A percentile compares a stretch with the other conserved stretches of the same genome.
Evolutionary conservation across 1,284 basidiomycete genomes (phyloP).

Genomic region (Leccinum subfulvum): DNA sequence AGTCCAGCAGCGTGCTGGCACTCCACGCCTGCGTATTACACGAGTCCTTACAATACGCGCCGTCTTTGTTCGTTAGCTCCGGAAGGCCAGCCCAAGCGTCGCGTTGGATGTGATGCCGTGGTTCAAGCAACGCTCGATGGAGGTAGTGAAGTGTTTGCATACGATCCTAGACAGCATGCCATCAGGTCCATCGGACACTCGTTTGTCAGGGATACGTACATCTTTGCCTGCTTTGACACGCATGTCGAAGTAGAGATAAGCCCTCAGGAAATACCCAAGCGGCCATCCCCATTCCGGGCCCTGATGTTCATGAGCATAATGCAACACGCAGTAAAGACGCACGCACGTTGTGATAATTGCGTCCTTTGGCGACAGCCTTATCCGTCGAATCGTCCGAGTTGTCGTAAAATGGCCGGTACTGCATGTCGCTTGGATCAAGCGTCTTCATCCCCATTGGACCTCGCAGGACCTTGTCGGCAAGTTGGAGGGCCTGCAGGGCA

Average conservation of each 20-base stretch:
- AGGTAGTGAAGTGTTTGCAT: conserved; percentile 76
- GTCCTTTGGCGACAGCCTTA: conserved; percentile 80
- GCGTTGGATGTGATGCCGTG: conserved; percentile 70
- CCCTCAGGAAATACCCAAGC: conserved; percentile 91
- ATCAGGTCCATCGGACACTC: background rate
- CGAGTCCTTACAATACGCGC: conserved; percentile 79
- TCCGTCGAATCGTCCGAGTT: conserved; percentile 90
- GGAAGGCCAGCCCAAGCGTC: conserved; percentile 91
- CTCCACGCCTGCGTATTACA: conserved; percentile 94
- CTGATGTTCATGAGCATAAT: conserved; percentile 34
- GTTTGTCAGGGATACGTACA: conserved; percentile 44
- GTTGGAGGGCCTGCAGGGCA: conserved; percentile 74
- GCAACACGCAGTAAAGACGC: conserved; percentile 2
- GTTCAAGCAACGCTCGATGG: conserved; percentile 66
- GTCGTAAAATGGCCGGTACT: conserved; percentile 89
- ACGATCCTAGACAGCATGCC: conserved; percentile 48
- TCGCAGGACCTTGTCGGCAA: conserved; percentile 76
- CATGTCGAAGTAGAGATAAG: conserved; percentile 85
- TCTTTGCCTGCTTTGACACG: conserved; percentile 58
- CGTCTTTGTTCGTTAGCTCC: conserved; percentile 86
- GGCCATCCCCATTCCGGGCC: conserved; percentile 95
- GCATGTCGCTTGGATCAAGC: conserved; percentile 78
- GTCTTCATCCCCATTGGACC: conserved; percentile 94
- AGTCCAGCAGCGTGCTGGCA: conserved; percentile 83
- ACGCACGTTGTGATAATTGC: conserved; percentile 82